Evolutionary conservation across 352 stramenopile species (phyloP).

Genomic region (Aphanomyces stellatus): DNA sequence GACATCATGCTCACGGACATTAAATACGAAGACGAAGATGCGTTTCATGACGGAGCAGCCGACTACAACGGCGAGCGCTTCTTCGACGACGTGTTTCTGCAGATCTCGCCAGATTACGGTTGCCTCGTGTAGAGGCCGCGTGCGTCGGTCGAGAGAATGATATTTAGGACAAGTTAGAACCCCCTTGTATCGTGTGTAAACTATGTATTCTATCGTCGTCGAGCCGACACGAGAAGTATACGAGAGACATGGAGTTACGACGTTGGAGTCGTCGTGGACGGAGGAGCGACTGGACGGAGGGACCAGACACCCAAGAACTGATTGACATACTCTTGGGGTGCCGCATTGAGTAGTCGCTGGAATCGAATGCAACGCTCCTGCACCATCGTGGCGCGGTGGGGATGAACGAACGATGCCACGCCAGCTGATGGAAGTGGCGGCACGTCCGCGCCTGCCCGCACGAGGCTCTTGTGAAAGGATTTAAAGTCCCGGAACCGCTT

Average conservation of each 20-base stretch:
- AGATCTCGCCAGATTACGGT: slow-evolving; percentile 66
- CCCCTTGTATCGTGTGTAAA: too few relatives aligned
- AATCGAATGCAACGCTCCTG: slow-evolving; percentile 58
- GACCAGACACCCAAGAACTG: slow-evolving; percentile 43
- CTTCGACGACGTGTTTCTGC: slow-evolving; percentile 69
- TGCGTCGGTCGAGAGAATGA: too few relatives aligned
- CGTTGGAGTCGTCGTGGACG: too few relatives aligned
- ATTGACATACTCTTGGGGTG: slow-evolving; percentile 36
- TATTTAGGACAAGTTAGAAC: too few relatives aligned
- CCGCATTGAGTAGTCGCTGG: slow-evolving; percentile 54
- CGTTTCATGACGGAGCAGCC: slow-evolving; percentile 35
- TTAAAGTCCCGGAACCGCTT: slow-evolving; percentile 16
- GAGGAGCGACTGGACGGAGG: too few relatives aligned
- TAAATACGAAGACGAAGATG: slow-evolving; percentile 51
- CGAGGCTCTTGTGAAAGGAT: slow-evolving; percentile 6
- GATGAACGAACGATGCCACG: slow-evolving; percentile 40
- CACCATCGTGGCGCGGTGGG: slow-evolving; percentile 44
- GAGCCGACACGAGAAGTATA: too few relatives aligned
- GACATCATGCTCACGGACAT: slow-evolving; percentile 21
- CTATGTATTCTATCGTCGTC: too few relatives aligned
- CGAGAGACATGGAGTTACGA: too few relatives aligned
- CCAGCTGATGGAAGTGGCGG: slow-evolving; percentile 45
- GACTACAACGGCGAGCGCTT: slow-evolving; percentile 65
- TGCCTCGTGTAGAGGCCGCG: slow-evolving; percentile 64
- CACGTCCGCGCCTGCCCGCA: slow-evolving; percentile 28